Percentiles rank a stretch among this genome's conserved stretches.
Evolutionary conservation across 176 grass and related monocot genomes (phyloP).

Genomic region (Musa beccarii): DNA sequence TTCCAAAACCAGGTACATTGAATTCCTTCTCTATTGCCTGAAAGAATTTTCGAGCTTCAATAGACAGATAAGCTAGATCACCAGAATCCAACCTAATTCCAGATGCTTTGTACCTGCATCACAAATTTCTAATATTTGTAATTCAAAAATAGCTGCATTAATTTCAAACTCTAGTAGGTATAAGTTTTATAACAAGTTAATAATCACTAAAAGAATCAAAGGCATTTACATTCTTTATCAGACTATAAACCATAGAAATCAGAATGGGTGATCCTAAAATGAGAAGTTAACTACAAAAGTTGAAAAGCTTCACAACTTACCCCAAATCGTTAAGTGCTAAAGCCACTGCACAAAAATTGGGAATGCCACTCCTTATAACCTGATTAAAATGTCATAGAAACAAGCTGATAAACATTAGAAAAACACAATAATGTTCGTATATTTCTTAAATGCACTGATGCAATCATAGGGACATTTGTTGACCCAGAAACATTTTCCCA

Average conservation of each 20-base stretch:
- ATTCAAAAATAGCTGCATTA: neutral
- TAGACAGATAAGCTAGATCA: conserved; percentile 91
- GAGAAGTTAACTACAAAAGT: neutral
- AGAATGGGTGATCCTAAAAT: neutral
- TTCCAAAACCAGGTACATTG: conserved; percentile 50
- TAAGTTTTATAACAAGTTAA: neutral
- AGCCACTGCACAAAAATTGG: conserved; percentile 96
- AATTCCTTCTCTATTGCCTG: conserved; percentile 62
- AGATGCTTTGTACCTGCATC: conserved; percentile 75
- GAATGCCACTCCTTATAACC: conserved; percentile 97
- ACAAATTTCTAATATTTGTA: conserved; percentile 6
- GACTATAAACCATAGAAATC: neutral
- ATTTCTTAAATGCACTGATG: neutral
- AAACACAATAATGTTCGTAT: conserved; percentile 11
- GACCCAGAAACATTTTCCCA: no score
- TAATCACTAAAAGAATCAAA: neutral
- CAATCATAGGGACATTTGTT: no score
- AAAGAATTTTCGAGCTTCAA: conserved; percentile 79
- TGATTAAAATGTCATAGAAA: conserved; percentile 30
- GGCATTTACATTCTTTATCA: neutral
- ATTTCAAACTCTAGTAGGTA: neutral
- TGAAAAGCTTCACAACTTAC: conserved; percentile 35
- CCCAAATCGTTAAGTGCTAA: conserved; percentile 86
- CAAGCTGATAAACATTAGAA: conserved; percentile 5
- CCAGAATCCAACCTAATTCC: conserved; percentile 99